Conservation (phyloP, 345 rosid species). For the Citrus medica region DNA sequence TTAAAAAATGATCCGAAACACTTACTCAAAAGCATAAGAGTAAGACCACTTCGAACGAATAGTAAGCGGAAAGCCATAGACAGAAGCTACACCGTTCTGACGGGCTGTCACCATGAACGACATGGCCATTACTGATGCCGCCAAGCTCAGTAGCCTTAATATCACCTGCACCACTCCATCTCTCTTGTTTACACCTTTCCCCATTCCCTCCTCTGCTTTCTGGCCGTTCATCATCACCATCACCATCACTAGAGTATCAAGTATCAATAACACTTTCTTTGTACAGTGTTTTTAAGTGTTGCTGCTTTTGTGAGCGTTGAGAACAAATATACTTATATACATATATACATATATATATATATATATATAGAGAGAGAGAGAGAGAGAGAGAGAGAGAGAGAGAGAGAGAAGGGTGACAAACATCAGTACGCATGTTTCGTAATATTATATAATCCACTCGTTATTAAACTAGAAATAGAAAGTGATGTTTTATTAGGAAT, state of each 20-base stretch:
- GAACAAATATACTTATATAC: too few species aligned
- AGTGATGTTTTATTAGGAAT: neutral
- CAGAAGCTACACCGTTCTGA: conserved; percentile 47
- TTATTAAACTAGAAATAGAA: too few species aligned
- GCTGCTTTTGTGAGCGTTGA: neutral
- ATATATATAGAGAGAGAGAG: neutral
- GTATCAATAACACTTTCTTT: neutral
- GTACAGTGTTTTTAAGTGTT: neutral
- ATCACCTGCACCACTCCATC: conserved; percentile 37
- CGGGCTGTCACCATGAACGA: conserved; percentile 69
- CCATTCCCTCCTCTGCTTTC: conserved; percentile 28
- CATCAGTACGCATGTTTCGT: neutral
- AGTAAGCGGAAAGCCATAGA: conserved; percentile 66
- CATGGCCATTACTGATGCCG: conserved; percentile 43
- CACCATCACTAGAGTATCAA: neutral
- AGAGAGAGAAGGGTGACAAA: too few species aligned
- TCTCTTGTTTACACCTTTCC: conserved; percentile 24
- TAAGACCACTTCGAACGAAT: conserved; percentile 72
- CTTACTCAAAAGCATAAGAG: conserved; percentile 77
- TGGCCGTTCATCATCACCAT: conserved; percentile 29
- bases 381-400: too few species aligned
- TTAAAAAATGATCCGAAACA: neutral
- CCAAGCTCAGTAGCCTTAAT: conserved; percentile 53
- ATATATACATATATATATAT: fast-evolving
- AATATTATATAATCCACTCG: too few species aligned